Conservation (phyloP, 139 green algal species). For the Coelastrella sp. region DNA sequence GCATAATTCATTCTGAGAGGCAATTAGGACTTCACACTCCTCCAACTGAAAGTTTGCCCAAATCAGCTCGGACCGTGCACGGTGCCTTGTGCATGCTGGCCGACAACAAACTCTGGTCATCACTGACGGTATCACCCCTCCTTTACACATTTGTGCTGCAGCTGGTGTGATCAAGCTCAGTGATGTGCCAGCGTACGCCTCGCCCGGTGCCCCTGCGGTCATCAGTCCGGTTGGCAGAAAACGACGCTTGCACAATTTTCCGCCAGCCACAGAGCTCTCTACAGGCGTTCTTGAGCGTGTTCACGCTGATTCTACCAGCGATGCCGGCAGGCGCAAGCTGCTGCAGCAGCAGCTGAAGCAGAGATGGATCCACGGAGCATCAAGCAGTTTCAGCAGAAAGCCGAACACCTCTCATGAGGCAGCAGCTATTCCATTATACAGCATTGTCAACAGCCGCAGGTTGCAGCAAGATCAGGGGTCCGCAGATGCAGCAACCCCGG, state of each 20-base stretch:
- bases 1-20: too few species aligned
- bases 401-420: not conserved
- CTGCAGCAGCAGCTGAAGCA: not conserved
- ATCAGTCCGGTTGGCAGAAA: conserved; percentile 4
- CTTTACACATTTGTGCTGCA: not conserved
- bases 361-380: too few species aligned
- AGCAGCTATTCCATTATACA: not conserved
- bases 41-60: too few species aligned
- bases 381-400: too few species aligned
- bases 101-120: too few species aligned
- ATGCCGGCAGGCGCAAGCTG: not conserved
- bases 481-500: not conserved
- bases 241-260: not conserved
- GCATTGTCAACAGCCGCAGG: not conserved
- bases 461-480: not conserved
- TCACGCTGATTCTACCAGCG: not conserved
- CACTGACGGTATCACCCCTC: too few species aligned
- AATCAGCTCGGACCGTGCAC: too few species aligned
- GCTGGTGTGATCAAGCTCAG: conserved; percentile 16
- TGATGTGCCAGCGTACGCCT: conserved; percentile 25
- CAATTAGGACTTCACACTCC: too few species aligned
- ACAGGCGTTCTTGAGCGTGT: conserved; percentile 4
- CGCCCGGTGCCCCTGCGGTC: not conserved
- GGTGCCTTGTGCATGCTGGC: too few species aligned
- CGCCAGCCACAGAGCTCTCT: conserved; percentile 27